These are phyloP conservation scores for Acer saccharum DNA, from an alignment of 345 rosid species.

Conservation along the genomic window DNA sequence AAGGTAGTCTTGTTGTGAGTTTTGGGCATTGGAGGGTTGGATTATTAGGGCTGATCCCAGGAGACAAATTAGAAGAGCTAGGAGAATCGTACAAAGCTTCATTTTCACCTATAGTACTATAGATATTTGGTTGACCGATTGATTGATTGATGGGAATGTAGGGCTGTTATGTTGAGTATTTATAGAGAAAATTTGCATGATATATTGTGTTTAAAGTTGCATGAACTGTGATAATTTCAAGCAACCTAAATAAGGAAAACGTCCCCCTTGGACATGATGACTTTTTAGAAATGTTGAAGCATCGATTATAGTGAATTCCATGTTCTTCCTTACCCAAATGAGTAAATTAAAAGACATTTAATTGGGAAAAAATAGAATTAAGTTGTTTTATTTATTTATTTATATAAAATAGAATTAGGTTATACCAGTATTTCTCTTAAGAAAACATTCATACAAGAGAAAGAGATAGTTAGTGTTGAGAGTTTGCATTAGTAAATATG, in stretches of 20 bases:
- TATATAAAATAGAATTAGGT: too few species aligned
- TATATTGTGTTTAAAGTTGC: conserved; percentile 1
- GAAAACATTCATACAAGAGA: too few species aligned
- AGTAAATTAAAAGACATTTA: too few species aligned
- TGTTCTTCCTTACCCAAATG: too few species aligned
- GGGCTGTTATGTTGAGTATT: neutral
- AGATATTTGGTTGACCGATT: neutral
- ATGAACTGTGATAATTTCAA: neutral
- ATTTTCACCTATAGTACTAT: neutral
- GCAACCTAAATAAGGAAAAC: conserved; percentile 13
- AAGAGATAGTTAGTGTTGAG: too few species aligned
- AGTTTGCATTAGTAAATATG: too few species aligned
- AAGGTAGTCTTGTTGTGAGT: conserved; percentile 29
- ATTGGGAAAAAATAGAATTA: too few species aligned
- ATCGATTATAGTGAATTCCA: neutral
- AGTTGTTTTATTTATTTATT: too few species aligned
- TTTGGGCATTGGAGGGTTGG: conserved; percentile 15
- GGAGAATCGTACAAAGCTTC: neutral
- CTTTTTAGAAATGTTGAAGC: conserved; percentile 3
- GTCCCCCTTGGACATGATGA: conserved; percentile 14
- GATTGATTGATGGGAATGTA: neutral
- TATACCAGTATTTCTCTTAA: too few species aligned
- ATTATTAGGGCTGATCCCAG: neutral
- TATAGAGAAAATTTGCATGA: neutral
- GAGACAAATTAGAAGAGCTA: neutral